phyloP scores from a whole-genome alignment of 2,329 filamentous ascomycete species.

The Ascochyta lentis region DNA sequence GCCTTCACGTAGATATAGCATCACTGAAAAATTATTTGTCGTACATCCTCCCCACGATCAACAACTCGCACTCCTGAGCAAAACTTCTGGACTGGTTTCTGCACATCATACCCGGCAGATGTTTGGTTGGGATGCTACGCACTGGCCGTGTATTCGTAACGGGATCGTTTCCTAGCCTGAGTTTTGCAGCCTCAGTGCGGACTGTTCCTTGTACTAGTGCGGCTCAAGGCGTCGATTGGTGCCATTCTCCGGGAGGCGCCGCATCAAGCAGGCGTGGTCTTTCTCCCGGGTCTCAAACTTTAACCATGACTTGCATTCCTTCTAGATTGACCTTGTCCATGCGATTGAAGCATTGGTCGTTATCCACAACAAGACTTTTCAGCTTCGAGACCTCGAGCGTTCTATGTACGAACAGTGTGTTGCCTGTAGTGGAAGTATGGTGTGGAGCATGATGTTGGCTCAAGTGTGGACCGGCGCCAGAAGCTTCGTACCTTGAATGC shows the following conservation, averaged over 20 bases:
- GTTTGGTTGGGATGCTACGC: neutral
- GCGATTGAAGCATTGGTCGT: neutral
- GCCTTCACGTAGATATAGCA: neutral
- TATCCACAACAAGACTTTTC: neutral
- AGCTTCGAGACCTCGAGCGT: neutral
- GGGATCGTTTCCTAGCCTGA: neutral
- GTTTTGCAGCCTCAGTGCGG: neutral
- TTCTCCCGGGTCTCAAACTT: too few species aligned
- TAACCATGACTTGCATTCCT: neutral
- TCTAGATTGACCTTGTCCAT: neutral
- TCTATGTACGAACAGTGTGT: neutral
- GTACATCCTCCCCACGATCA: constrained; percentile 13
- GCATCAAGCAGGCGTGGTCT: neutral
- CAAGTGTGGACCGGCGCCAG: neutral
- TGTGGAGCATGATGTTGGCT: neutral
- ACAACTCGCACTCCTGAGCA: neutral
- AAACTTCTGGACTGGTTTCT: neutral
- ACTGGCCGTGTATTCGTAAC: neutral
- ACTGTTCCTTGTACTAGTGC: neutral
- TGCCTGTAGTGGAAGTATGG: neutral
- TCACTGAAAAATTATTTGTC: neutral
- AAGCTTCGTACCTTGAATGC: neutral
- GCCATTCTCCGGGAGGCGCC: constrained; percentile 1
- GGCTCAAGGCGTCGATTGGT: neutral
- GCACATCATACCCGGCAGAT: neutral